Base-by-base conservation (phyloP, 2,329 filamentous ascomycete species). In the Aaosphaeria arxii region DNA sequence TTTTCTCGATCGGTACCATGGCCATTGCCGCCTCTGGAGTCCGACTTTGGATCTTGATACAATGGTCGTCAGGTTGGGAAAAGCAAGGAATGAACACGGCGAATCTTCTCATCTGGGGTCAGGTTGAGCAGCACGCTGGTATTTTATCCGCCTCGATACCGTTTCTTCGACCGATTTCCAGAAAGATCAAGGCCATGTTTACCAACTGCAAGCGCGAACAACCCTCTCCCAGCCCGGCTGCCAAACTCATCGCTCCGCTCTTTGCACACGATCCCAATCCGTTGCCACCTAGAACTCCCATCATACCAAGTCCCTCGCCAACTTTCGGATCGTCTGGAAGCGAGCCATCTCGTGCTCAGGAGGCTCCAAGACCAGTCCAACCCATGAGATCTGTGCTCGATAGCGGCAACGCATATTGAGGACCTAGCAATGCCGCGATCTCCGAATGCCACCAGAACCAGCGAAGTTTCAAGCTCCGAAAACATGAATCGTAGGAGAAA, bases 121-220 rank as follows among this genome's bases (percentile, higher is more conserved):
- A 67, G 33, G 59, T 67, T 7, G 64, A 67, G 43, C 63, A 64
- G 38, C 58, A 67, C 39, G 49, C 60, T 3, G 64, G 62, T 13
- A 61, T 67, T 32, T 61, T 66, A 28, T 56, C 64, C 1, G 63
- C 55, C n/a, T 67, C 64, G 3, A 58, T 66, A 33, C 64, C 64
- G 0, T 67, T 67, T 40, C 49, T 67, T 33, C 58, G 64, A 29
- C 62, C 64, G 6, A 49, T 55, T 7, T 7, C 39, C 35, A 46
- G 50, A 5, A 53, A 50, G 29, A 33, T 43, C 11, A 28, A n/a
- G 17, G 9, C 7, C 9, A 24, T 24, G 40, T 44, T 41, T 9
- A n/a, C 13, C 13, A 17, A n/a, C 17, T 7, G n/a, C 38, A 36
- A 36, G 13, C 42, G 30, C 43, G 50, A 4, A 7, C 50, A 38